Conservation (phyloP, 192 early-diverging fungal species). For the Linnemannia hyalina region DNA sequence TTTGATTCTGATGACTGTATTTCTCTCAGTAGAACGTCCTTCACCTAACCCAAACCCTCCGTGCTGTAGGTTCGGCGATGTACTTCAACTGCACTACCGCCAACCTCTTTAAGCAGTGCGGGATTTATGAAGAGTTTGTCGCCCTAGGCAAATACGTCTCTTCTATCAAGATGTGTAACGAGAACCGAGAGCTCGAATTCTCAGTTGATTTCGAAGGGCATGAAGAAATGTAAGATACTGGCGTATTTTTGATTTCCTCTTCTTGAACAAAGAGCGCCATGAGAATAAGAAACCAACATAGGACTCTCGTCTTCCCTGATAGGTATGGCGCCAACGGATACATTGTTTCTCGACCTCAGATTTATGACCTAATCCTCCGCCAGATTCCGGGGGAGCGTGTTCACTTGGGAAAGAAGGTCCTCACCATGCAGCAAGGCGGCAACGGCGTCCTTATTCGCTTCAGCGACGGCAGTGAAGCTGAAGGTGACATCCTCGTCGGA, state of each 20-base stretch:
- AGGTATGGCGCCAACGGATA: not conserved
- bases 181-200: not conserved
- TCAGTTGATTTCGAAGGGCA: not conserved
- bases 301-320: not conserved
- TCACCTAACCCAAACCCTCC: not conserved
- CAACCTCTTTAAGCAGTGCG: constrained; percentile 10
- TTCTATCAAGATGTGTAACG: not conserved
- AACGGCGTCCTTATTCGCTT: constrained; percentile 23
- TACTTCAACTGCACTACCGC: not conserved
- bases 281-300: not conserved
- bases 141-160: not conserved
- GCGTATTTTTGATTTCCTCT: not conserved
- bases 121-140: constrained; percentile 13
- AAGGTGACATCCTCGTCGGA: constrained; percentile 46
- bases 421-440: not conserved
- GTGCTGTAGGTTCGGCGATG: not conserved
- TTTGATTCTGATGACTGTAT: not conserved
- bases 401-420: constrained; percentile 24
- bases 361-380: not conserved
- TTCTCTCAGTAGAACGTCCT: too few species aligned
- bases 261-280: not conserved
- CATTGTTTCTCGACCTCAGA: constrained; percentile 8
- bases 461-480: not conserved
- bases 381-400: constrained; percentile 6
- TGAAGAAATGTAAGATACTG: not conserved